Evolutionary conservation across 2,329 filamentous ascomycete genomes (phyloP).

Genomic region (Penicillium janthinellum): DNA sequence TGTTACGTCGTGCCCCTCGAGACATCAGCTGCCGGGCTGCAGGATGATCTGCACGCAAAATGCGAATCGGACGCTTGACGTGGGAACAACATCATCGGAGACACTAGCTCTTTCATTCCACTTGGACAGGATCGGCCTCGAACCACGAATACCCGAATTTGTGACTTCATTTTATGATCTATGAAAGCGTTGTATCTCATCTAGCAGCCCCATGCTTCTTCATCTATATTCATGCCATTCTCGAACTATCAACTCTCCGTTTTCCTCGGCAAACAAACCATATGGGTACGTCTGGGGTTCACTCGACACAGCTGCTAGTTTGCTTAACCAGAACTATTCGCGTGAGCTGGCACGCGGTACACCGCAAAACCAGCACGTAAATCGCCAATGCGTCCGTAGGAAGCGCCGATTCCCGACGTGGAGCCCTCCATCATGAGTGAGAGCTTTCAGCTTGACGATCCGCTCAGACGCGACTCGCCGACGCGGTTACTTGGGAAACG

Average conservation of each 20-base stretch:
- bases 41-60: constrained; percentile 20
- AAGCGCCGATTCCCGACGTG: constrained; percentile 23
- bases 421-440: constrained; percentile 23
- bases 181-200: neutral
- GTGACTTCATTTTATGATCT: neutral
- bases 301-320: neutral
- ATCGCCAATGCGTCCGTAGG: neutral
- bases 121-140: neutral
- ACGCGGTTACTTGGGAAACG: constrained; percentile 36
- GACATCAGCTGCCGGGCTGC: constrained; percentile 22
- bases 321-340: neutral
- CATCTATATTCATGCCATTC: neutral
- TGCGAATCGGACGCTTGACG: constrained; percentile 16
- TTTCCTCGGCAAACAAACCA: neutral
- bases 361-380: constrained; percentile 18
- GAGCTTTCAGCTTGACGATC: constrained; percentile 15
- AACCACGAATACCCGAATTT: neutral
- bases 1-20: constrained; percentile 14
- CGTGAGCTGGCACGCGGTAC: constrained; percentile 15
- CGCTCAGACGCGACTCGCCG: constrained; percentile 21
- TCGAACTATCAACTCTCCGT: neutral
- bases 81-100: constrained; percentile 18
- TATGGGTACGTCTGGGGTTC: neutral
- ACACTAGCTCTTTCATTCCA: neutral
- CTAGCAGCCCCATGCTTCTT: neutral